Base-by-base conservation (phyloP, 805 yeast species). In the Torulaspora quercuum region DNA sequence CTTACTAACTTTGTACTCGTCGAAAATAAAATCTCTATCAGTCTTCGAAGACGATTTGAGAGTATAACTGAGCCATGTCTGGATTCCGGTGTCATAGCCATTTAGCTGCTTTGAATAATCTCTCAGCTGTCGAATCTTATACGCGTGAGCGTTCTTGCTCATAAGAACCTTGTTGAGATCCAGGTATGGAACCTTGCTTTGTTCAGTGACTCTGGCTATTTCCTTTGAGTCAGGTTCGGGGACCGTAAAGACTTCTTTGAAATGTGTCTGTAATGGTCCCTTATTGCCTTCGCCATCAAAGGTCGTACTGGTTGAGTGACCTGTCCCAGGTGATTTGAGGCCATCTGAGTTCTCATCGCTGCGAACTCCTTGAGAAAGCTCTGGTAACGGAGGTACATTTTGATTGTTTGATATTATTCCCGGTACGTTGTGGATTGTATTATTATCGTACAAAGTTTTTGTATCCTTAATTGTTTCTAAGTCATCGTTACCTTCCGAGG, bases 41-140 rank as follows among this genome's bases (percentile, higher is more conserved):
- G 57, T 52, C 12, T 39, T 44, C 2, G 52, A 30, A 1, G 55
- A 45, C 2, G 63, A 54, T 14, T 57, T 56, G 23, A 64, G 33
- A 0, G 69, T 56, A 35, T 55, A 58, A 17, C 52, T 44, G 8
- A 78, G 63, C 81, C 84, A 81, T 1, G 67, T 62, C 15, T 68
- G 68, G n/a, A 81, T 57, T 1, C 85, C 85, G 0, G 80, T 68
- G 33, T 78, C 78, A 44, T 66, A 69, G 5, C 61, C 64, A 1
- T 55, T 39, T 37, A 61, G 25, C 70, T 75, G 39, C 64, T 69
- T 14, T 41, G 54, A 43, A 71, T 63, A 12, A 5, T 33, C 25
- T 10, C 45, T 45, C 19, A 61, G 37, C 29, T 52, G 51, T n/a
- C 45, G 35, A n/a, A 58, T 39, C 32, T 60, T 61, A 3, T 32